A percentile compares a stretch with the other conserved stretches of the same genome.
Conservation (phyloP, 768 basidiomycete species). For the Grammothele lineata region DNA sequence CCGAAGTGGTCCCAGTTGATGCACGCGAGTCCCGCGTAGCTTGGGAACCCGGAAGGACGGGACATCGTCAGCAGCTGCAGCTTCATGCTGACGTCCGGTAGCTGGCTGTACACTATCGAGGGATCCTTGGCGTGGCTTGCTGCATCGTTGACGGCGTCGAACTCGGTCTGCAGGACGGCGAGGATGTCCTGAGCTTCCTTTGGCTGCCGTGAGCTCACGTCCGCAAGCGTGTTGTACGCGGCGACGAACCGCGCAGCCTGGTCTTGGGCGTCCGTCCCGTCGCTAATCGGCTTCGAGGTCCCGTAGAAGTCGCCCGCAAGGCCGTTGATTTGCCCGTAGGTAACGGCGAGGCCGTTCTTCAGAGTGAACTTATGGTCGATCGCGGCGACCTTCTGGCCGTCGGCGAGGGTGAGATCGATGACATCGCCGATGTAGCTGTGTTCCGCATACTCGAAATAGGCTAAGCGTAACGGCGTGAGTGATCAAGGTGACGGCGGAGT, state of each 20-base stretch:
- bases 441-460: conserved; percentile 11
- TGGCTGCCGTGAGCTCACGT: conserved; percentile 5
- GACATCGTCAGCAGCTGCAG: too few species aligned
- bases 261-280: conserved; percentile 5
- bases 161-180: conserved; percentile 8
- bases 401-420: conserved; percentile 8
- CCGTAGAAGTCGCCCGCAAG: conserved; percentile 19
- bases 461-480: too few species aligned
- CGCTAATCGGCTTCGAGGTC: conserved; percentile 14
- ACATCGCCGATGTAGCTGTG: conserved; percentile 16
- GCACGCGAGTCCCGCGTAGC: too few species aligned
- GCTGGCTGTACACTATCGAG: conserved; percentile 9
- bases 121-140: conserved; percentile 4
- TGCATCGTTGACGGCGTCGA: conserved; percentile 14
- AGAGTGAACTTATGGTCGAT: conserved; percentile 9
- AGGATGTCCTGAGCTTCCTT: conserved; percentile 11
- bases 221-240: conserved; percentile 14
- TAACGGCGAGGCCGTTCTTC: conserved; percentile 8
- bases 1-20: too few species aligned
- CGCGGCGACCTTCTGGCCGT: conserved; percentile 8
- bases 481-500: too few species aligned
- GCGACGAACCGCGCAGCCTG: conserved; percentile 7
- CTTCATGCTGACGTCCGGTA: conserved; percentile 10
- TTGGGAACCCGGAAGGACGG: too few species aligned
- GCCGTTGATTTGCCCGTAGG: conserved; percentile 19